Base-by-base conservation (phyloP, 129 eudicot species). In the Flaveria bidentis region DNA sequence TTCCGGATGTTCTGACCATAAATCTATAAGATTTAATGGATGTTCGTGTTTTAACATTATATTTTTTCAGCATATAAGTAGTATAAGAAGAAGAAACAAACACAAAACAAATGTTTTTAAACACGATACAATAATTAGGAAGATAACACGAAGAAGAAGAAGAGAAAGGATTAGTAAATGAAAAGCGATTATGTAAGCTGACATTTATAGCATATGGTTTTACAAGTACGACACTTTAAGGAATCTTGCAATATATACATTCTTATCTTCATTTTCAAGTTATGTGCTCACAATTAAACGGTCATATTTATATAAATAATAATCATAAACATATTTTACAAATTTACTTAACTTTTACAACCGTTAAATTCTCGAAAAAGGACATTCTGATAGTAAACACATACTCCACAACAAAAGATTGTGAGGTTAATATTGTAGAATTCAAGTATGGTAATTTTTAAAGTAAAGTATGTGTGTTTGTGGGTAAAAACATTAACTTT, bases 21-120 rank as follows among this genome's bases (percentile, higher is more conserved):
- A 36, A 30, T 63, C 69, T 30, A 63, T 63, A 45, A 63, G 22
- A 63, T 30, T 63, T n/a, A 63, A 30, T 33, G 23, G 69, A 33
- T 63, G 69, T 15, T 63, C 69, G 69, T 63, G 69, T 14, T 63
- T 5, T 6, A 28, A 30, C 69, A 63, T 63, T 30, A 61, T 61
- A 9, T 3, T 18, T 3, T 3, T 58, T 2, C 41, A 30, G 36
- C 3, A 30, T 30, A 30, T 30, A 30, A 30, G 36, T 61, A 26
- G 67, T 26, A 12, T 61, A 41, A 61, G 67, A 61, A 25, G 67
- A 60, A 60, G 30, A 22, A 57, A 57, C 5, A 22, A 2, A 61
- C 42, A 61, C 18, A 61, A 26, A 61, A 14, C 10, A 25, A 61
- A 13, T 11, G 53, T 14, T 49, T 49, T 49, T 49, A 26, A 5